Base-by-base conservation (phyloP, 805 yeast species). In the Clavispora fructus region DNA sequence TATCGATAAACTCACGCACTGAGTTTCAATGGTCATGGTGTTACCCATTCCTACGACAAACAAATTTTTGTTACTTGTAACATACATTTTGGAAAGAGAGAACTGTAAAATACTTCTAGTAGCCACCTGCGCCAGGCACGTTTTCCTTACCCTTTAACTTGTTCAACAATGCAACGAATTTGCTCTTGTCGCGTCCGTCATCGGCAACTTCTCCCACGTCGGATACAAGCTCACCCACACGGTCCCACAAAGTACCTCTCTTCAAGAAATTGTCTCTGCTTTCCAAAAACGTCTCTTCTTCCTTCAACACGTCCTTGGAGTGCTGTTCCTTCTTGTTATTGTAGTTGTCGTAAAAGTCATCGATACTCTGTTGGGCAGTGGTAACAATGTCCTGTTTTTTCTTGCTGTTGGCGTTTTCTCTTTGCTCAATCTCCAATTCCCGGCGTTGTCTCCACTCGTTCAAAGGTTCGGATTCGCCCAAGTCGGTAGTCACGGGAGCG, bases 341-440 rank as follows among this genome's bases (percentile, higher is more conserved):
- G 74, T 92, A 92, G 61, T 83, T 84, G 57, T 88, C 96, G 66
- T 92, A 92, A 65, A 92, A 92, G 53, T 87, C 96, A 63, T 92
- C 97, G 59, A 90, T 80, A 44, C 89, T 83, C 62, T 82, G 81
- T 59, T 80, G 79, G 9, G 98, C 98, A 51, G 84, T 83, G 43
- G 79, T 77, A 46, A 85, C 78, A 48, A 89, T 75, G 49, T 82
- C 88, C 28, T 71, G 71, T 60, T 85, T 79, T 63, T 80, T 85
- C 55, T 79, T 71, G 17, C 69, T 71, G 56, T 85, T 83, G 52
- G 79, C 80, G 55, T 77, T 83, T 60, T 92, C 98, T 61, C 95
- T 79, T 59, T 87, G 80, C 44, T 77, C 72, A 50, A 92, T 83
- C 63, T 90, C 96, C 48, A 85, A 73, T 41, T 81, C 85, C 59